Base-by-base conservation (phyloP, 371 early-diverging fungal species). In the Mucor circinelloides region DNA sequence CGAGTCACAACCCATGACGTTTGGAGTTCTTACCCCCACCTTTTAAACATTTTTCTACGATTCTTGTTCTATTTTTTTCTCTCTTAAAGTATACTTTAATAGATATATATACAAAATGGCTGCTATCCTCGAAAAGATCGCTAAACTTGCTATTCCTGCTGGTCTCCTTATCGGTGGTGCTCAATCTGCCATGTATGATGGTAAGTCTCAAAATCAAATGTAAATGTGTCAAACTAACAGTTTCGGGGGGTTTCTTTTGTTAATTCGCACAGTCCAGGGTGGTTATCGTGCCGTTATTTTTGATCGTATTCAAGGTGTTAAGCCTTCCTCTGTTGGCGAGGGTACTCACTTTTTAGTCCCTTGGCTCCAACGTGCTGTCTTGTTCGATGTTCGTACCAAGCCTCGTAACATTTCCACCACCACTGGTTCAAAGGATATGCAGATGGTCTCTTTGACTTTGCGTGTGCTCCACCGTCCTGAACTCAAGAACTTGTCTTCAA, bases 271-370 rank as follows among this genome's bases (percentile, higher is more conserved):
- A 94, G 97, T 98, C 64, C 92, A 95, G 78, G 99, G 97, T 75
- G 99, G 99, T 65, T 86, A 96, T 70, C 88, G 98, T 55, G 99
- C 97, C 5, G 97, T 99, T 59, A 93, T 97, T 68, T 99, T 98
- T 81, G 98, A 98, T 76, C 93, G 99, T 74, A 66, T 96, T 55
- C 89, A 93, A 71, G 99, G 99, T 83, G 96, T 98, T 21, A 89
- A 92, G 77, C 81, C 84, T 61, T 77, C 77, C 17, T 90, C 95
- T 8, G 73, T 87, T 40, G 91, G 90, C 58, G 99, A 99, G 71
- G 99, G 99, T 57, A 99, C 98, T 32, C 99, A 99, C 81, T 97
- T 99, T 75, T 85, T 97, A 67, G 78, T 99, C 50, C 99, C 99
- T 38, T 96, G 97, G 95, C 85, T 95, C 63, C 89, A 90, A 74